Percentiles rank a stretch among this genome's conserved stretches.
These are phyloP conservation scores for Cercospora zeina DNA, from an alignment of 2,329 filamentous ascomycete genomes.

Conservation along the genomic window DNA sequence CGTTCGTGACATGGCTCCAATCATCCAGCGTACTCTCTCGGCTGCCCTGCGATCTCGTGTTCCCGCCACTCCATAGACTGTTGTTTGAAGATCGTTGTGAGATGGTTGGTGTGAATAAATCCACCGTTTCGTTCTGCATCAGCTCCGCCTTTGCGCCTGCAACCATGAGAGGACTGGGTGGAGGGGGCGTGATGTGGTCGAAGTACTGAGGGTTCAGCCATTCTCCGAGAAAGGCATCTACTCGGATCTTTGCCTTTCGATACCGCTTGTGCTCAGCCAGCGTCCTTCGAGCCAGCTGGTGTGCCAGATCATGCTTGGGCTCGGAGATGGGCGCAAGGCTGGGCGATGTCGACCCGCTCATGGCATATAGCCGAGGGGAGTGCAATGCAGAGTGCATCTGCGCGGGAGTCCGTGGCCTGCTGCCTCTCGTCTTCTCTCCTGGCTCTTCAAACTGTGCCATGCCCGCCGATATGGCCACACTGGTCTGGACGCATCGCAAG, in stretches of 20 bases:
- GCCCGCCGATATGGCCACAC: constrained; percentile 81
- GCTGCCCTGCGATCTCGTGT: constrained; percentile 24
- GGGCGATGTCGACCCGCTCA: constrained; percentile 34
- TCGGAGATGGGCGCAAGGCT: constrained; percentile 40
- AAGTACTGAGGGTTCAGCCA: constrained; percentile 95
- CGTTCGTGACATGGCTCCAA: constrained; percentile 35
- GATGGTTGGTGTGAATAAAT: constrained; percentile 45
- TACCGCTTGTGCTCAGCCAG: constrained; percentile 41
- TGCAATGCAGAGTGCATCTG: constrained; percentile 36
- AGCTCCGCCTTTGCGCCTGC: constrained; percentile 85
- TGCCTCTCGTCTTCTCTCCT: constrained; percentile 32
- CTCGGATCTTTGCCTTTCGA: constrained; percentile 64
- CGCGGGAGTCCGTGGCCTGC: constrained; percentile 33
- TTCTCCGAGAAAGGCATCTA: constrained; percentile 92
- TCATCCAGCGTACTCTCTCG: constrained; percentile 35
- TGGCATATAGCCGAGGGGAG: constrained; percentile 37
- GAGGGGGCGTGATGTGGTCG: constrained; percentile 85
- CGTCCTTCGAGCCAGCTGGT: constrained; percentile 40
- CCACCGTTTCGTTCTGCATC: constrained; percentile 68
- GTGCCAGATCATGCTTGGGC: constrained; percentile 43
- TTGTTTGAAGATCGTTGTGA: constrained; percentile 40
- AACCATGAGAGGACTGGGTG: constrained; percentile 82
- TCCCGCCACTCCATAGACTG: constrained; percentile 52
- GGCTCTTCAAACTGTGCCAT: constrained; percentile 65
- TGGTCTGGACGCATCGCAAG: constrained; percentile 87